Conservation (phyloP, 2,329 filamentous ascomycete species). For the Trichoderma endophyticum region DNA sequence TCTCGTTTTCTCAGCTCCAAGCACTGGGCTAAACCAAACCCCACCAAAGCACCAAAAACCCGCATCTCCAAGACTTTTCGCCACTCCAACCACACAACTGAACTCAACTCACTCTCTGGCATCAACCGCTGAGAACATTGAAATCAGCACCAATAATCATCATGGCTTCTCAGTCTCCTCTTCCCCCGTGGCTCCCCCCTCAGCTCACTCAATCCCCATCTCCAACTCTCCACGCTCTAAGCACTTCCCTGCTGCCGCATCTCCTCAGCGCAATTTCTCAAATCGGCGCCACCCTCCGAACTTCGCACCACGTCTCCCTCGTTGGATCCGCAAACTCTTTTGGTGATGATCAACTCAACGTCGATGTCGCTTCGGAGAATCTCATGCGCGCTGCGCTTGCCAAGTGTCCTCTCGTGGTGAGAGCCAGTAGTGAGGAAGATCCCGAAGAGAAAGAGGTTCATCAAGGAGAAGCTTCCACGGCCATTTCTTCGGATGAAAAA, state of each 20-base stretch:
- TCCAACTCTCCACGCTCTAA: slow-evolving; percentile 33
- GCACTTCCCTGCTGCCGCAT: slow-evolving; percentile 46
- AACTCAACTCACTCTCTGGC: background rate
- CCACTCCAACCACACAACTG: background rate
- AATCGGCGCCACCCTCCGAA: slow-evolving; percentile 44
- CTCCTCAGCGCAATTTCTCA: slow-evolving; percentile 45
- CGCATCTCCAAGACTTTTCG: background rate
- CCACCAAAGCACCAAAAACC: slow-evolving; percentile 11
- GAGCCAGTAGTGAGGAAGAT: slow-evolving; percentile 60
- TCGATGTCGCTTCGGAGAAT: slow-evolving; percentile 52
- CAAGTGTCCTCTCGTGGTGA: slow-evolving; percentile 43
- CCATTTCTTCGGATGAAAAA: background rate
- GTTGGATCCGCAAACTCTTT: slow-evolving; percentile 53
- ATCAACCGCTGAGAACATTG: background rate
- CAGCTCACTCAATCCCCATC: slow-evolving; percentile 4
- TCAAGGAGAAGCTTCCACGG: slow-evolving; percentile 15
- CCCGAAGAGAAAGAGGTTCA: slow-evolving; percentile 45
- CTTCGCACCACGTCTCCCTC: slow-evolving; percentile 43
- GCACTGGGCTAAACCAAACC: background rate
- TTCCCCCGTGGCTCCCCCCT: background rate
- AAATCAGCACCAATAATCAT: background rate
- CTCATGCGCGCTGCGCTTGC: slow-evolving; percentile 45
- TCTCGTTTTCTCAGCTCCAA: background rate
- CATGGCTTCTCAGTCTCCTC: background rate
- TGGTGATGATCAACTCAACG: slow-evolving; percentile 59